Conservation (phyloP, 2,329 filamentous ascomycete species). For the Penicillium sp. region DNA sequence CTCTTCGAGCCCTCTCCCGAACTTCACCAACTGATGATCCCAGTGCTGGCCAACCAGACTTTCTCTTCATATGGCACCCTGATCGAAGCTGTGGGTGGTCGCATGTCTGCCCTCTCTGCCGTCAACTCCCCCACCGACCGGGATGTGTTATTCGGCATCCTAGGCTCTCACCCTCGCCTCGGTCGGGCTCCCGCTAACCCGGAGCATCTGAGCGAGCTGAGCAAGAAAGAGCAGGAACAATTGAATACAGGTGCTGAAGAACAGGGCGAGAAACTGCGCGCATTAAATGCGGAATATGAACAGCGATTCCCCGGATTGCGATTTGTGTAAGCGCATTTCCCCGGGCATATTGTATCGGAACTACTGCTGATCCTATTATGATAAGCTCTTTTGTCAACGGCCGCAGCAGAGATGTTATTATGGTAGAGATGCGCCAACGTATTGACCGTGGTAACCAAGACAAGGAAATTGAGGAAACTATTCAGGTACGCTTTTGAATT, state of each 20-base stretch:
- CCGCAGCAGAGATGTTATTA: conserved; percentile 68
- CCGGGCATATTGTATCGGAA: not conserved
- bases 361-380: conserved; percentile 5
- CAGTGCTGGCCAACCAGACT: conserved; percentile 59
- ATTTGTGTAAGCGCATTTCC: conserved; percentile 61
- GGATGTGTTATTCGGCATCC: conserved; percentile 65
- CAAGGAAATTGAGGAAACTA: conserved; percentile 69
- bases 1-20: conserved; percentile 81
- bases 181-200: conserved; percentile 60
- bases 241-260: conserved; percentile 59
- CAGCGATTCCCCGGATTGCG: conserved; percentile 74
- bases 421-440: conserved; percentile 75
- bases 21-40: conserved; percentile 70
- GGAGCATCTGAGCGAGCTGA: conserved; percentile 69
- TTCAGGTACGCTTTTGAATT: conserved; percentile 59
- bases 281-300: conserved; percentile 77
- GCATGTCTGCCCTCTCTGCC: conserved; percentile 61
- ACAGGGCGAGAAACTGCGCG: conserved; percentile 51
- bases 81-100: conserved; percentile 63
- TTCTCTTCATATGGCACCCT: conserved; percentile 70
- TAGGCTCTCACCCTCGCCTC: conserved; percentile 79
- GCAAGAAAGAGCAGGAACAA: conserved; percentile 76
- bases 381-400: conserved; percentile 81
- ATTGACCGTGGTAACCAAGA: conserved; percentile 67
- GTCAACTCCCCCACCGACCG: conserved; percentile 53